phyloP scores from a whole-genome alignment of 2,329 filamentous ascomycete genomes.

The Xylaria sp. region DNA sequence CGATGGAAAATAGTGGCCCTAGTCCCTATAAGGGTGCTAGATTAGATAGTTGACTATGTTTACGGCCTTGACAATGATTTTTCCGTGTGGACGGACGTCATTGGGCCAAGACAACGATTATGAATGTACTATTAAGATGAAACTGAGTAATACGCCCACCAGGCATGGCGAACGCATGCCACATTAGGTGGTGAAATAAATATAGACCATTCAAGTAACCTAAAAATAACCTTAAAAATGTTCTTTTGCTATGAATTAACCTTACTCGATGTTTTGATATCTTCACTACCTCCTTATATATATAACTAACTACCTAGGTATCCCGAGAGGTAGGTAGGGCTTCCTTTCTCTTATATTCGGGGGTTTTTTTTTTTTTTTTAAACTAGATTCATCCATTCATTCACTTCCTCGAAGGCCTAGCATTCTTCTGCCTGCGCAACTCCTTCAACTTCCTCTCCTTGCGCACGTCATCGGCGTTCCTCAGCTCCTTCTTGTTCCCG shows the following conservation, averaged over 20 bases:
- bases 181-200: conserved; percentile 6
- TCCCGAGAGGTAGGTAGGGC: background rate
- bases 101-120: conserved; percentile 16
- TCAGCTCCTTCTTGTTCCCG: conserved; percentile 77
- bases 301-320: background rate
- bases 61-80: background rate
- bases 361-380: too few species aligned
- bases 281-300: background rate
- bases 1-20: conserved; percentile 55
- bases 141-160: conserved; percentile 26
- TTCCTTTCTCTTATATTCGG: too few species aligned
- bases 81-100: background rate
- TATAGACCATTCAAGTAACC: conserved; percentile 31
- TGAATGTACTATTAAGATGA: conserved; percentile 45
- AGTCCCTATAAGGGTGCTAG: background rate
- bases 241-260: conserved; percentile 3
- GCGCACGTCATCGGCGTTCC: conserved; percentile 83
- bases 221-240: too few species aligned
- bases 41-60: background rate
- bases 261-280: background rate
- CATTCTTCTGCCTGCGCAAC: conserved; percentile 86
- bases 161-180: conserved; percentile 29
- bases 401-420: conserved; percentile 75
- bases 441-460: conserved; percentile 84
- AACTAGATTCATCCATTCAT: background rate